Base-by-base conservation (phyloP, 768 basidiomycete genomes). In the Chalciporus chontae region DNA sequence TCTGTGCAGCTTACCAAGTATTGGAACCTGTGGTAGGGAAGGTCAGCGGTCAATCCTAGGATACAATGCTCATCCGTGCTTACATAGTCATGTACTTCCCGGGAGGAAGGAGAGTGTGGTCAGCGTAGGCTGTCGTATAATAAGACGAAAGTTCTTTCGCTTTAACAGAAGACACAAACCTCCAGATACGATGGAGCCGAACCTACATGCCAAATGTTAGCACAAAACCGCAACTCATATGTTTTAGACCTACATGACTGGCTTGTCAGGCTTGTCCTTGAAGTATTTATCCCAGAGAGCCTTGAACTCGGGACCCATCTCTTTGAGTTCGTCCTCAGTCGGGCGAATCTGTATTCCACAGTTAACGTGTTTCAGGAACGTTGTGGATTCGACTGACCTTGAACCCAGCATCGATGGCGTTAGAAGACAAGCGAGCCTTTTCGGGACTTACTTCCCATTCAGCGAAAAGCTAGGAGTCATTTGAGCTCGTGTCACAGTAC, bases 211-310 rank as follows among this genome's bases (percentile, higher is more conserved):
- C 11, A 38, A 40, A 8, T 40, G 46, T 44, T n/a, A 49, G 34
- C 17, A 58, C 18, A 31, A 10, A 34, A 9, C 4, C 11, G 18
- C 8, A 13, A 18, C 13, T 14, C 43, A 8, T 26, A 14, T 13
- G 24, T 24, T 23, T 19, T 17, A 27, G 19, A 63, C 73, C 47
- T 64, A 79, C 83, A 85, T 85, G 51, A 85, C 82, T 3, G 84
- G 85, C 73, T 86, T 87, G 73, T 85, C 84, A 47, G 84, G 84
- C 72, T 85, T 86, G 72, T 87, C 81, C 73, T 82, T 84, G 78
- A 87, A 86, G 70, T 87, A 86, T 24, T 34, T 74, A 62, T 87
- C 68, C 80, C 79, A 85, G 42, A 85, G 76, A 54, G 73, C 71
- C 58, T 83, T 83, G 69, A 85, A 86, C 59, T 86, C 84, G 14